Evolutionary conservation across 2,329 filamentous ascomycete genomes (phyloP).

Genomic region (Davidsoniella neocaledoniae): DNA sequence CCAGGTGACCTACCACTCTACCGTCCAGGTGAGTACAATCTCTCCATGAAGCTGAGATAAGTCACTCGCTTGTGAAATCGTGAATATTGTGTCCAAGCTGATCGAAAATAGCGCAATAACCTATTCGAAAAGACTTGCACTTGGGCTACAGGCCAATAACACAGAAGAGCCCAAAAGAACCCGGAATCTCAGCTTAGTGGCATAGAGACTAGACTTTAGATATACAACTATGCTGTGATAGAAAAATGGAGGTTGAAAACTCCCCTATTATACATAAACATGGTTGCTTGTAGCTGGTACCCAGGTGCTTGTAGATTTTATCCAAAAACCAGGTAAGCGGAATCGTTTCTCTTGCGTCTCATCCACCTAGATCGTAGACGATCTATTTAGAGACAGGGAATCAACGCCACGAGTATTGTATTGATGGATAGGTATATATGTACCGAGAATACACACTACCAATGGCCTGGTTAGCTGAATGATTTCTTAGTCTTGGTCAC

Average conservation of each 20-base stretch:
- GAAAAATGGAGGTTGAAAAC: slow-evolving; percentile 1
- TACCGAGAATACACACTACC: too few species aligned
- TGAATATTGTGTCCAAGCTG: slow-evolving; percentile 54
- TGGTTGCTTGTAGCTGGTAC: neutral
- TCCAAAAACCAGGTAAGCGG: too few species aligned
- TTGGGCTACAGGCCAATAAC: slow-evolving; percentile 31
- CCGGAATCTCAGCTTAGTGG: slow-evolving; percentile 1
- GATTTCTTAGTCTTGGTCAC: too few species aligned
- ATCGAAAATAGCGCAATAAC: slow-evolving; percentile 57
- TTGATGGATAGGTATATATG: too few species aligned
- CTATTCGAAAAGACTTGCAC: slow-evolving; percentile 53
- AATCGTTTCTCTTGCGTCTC: too few species aligned
- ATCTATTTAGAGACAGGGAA: too few species aligned
- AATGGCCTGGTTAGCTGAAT: too few species aligned
- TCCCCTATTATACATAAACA: neutral
- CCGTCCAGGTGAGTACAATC: slow-evolving; percentile 59
- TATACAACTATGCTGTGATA: slow-evolving; percentile 1
- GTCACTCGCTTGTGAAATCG: slow-evolving; percentile 29
- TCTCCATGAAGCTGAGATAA: slow-evolving; percentile 31
- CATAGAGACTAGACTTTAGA: neutral
- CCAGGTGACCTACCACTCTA: slow-evolving; percentile 44
- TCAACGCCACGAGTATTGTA: too few species aligned
- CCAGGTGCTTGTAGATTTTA: too few species aligned
- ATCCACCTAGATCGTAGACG: too few species aligned
- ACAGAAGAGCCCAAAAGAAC: slow-evolving; percentile 23